Conservation (phyloP, 73 alveolate species). For the Paramecium pentaurelia region DNA sequence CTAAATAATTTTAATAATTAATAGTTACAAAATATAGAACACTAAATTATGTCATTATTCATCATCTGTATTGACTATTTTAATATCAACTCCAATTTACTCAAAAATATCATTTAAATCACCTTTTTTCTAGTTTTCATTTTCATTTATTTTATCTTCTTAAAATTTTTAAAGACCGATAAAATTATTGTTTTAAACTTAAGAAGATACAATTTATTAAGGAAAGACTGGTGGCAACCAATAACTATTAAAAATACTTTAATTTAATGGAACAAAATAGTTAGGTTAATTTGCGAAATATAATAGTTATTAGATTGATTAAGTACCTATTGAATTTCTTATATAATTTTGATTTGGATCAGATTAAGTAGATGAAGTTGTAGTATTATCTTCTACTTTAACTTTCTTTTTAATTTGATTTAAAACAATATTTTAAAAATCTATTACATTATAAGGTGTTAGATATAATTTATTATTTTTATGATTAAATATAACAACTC, state of each 20-base stretch:
- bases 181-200: neutral
- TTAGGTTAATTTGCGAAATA: neutral
- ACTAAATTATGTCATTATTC: neutral
- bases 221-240: constrained; percentile 11
- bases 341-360: neutral
- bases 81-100: neutral
- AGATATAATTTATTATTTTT: constrained; percentile 1
- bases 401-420: neutral
- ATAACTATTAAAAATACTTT: neutral
- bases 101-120: neutral
- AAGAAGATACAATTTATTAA: neutral
- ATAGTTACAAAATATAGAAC: neutral
- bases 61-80: neutral
- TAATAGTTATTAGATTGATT: neutral
- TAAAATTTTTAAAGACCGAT: neutral
- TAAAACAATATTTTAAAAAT: neutral
- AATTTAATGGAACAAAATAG: neutral
- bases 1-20: neutral
- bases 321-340: neutral
- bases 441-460: constrained; percentile 15
- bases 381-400: neutral
- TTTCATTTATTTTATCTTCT: neutral
- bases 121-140: neutral
- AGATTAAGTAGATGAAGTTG: neutral
- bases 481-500: neutral